phyloP scores from a whole-genome alignment of 1,139 yeast species.

The Nadsonia starkeyi-henricii region DNA sequence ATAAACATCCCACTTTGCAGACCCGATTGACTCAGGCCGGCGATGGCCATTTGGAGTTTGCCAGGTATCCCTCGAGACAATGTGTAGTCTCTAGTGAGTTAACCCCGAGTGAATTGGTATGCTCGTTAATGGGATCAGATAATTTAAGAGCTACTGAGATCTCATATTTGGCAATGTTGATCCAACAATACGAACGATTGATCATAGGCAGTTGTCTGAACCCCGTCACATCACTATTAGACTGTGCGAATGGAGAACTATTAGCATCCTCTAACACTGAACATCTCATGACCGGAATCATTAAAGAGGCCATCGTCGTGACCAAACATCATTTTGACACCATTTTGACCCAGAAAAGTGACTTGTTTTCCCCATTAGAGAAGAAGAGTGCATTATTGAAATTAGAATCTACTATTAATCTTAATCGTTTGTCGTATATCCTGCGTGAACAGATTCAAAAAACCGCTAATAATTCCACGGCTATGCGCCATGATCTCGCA shows the following conservation, averaged over 20 bases:
- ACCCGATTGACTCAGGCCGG: constrained; percentile 49
- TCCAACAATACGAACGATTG: constrained; percentile 61
- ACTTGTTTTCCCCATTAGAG: constrained; percentile 4
- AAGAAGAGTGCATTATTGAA: constrained; percentile 16
- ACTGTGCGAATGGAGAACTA: constrained; percentile 61
- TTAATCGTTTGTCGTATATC: neutral
- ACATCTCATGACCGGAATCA: constrained; percentile 13
- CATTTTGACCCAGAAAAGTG: constrained; percentile 10
- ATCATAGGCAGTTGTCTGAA: constrained; percentile 63
- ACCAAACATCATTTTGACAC: constrained; percentile 20
- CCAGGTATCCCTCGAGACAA: constrained; percentile 6
- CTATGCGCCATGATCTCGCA: neutral
- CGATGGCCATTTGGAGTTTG: constrained; percentile 40
- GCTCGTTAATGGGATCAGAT: constrained; percentile 5
- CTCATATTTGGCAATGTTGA: constrained; percentile 39
- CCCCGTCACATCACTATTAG: constrained; percentile 56
- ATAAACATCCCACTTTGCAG: constrained; percentile 10
- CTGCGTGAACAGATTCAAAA: neutral
- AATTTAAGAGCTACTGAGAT: constrained; percentile 28
- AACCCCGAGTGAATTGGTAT: neutral
- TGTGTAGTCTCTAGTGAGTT: neutral
- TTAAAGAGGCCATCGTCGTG: constrained; percentile 17
- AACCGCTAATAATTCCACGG: neutral
- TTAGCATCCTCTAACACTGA: constrained; percentile 15
- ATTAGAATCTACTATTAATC: neutral